Percentiles rank a stretch among this genome's conserved stretches.
phyloP scores from a whole-genome alignment of 1,284 basidiomycete species.

The Bjerkandera adusta region DNA sequence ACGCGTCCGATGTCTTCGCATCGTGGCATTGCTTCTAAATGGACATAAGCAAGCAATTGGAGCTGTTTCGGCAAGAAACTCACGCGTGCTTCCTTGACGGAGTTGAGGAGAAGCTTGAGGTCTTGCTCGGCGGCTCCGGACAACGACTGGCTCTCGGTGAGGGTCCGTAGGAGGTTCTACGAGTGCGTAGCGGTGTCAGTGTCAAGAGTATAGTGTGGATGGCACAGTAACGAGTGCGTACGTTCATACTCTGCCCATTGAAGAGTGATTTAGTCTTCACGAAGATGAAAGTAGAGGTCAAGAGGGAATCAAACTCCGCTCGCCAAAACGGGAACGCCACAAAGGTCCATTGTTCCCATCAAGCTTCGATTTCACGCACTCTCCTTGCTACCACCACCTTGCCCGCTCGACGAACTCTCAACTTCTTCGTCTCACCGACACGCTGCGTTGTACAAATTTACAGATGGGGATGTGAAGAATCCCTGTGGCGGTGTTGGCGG shows the following conservation, averaged over 20 bases:
- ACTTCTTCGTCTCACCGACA: too few species aligned
- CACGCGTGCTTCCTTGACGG: constrained; percentile 76
- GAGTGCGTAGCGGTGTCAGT: constrained; percentile 16
- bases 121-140: constrained; percentile 50
- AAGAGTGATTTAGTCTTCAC: too few species aligned
- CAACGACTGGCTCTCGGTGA: constrained; percentile 66
- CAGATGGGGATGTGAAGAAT: too few species aligned
- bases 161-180: constrained; percentile 77
- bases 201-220: constrained; percentile 23
- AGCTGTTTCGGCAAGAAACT: constrained; percentile 31
- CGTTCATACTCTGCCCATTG: constrained; percentile 41
- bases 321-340: too few species aligned
- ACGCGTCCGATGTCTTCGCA: constrained; percentile 79
- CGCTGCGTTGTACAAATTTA: too few species aligned
- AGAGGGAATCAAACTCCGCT: too few species aligned
- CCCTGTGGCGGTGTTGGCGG: too few species aligned
- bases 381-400: too few species aligned
- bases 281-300: too few species aligned
- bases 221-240: constrained; percentile 34
- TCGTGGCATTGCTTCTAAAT: constrained; percentile 58
- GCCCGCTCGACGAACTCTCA: too few species aligned
- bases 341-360: too few species aligned
- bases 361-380: too few species aligned
- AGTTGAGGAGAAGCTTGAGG: constrained; percentile 67
- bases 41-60: constrained; percentile 15